Evolutionary conservation across 1,139 yeast species (phyloP).

Genomic region (Candida tropicalis): DNA sequence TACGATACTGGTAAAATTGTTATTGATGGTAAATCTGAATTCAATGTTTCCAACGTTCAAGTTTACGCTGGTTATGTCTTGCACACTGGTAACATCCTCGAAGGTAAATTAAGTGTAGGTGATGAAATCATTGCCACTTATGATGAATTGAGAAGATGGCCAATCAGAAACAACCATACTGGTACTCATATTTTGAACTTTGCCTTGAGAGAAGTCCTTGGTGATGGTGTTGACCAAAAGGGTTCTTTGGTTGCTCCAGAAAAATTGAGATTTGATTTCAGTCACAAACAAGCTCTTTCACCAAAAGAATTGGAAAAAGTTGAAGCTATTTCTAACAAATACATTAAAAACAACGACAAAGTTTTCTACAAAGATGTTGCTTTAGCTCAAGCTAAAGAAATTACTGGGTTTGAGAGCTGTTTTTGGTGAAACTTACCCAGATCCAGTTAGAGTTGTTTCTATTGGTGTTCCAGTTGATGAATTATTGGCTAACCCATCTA

Average conservation of each 20-base stretch:
- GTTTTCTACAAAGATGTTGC: slow-evolving; percentile 87
- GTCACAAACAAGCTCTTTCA: slow-evolving; percentile 81
- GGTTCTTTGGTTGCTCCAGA: slow-evolving; percentile 97
- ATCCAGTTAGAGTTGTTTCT: slow-evolving; percentile 96
- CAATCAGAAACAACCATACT: slow-evolving; percentile 95
- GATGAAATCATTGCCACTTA: slow-evolving; percentile 82
- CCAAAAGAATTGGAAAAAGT: slow-evolving; percentile 71
- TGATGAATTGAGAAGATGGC: slow-evolving; percentile 95
- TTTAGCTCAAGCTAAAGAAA: slow-evolving; percentile 68
- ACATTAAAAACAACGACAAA: slow-evolving; percentile 66
- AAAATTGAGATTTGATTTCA: slow-evolving; percentile 92
- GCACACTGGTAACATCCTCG: slow-evolving; percentile 85
- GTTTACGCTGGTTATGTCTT: slow-evolving; percentile 91
- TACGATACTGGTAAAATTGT: slow-evolving; percentile 92
- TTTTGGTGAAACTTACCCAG: slow-evolving; percentile 98
- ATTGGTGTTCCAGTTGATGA: slow-evolving; percentile 91
- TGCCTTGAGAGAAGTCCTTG: slow-evolving; percentile 84
- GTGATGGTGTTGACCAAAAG: slow-evolving; percentile 89
- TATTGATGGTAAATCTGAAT: slow-evolving; percentile 84
- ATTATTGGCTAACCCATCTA: slow-evolving; percentile 67
- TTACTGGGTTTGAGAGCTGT: slow-evolving; percentile 93
- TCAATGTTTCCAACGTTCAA: slow-evolving; percentile 89
- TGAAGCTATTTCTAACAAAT: slow-evolving; percentile 72
- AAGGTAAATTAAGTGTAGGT: slow-evolving; percentile 70
- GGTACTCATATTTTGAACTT: slow-evolving; percentile 95